Conservation (phyloP, 1,139 yeast species). For the Casaregolazyma lundiana region DNA sequence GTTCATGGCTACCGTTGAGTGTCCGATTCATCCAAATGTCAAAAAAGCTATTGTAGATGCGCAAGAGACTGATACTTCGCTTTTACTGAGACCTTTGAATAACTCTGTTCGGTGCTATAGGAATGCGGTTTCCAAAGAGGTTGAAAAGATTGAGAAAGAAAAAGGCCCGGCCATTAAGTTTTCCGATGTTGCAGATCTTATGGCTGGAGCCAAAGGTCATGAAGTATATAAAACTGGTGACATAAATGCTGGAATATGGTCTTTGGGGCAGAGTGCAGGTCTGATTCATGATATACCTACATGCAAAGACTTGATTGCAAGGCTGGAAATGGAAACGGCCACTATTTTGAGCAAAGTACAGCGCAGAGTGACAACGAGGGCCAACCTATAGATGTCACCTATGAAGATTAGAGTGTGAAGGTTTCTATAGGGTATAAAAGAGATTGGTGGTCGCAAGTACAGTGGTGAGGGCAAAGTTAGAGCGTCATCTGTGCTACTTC, state of each 20-base stretch:
- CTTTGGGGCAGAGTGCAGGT: conserved; percentile 32
- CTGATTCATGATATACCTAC: conserved; percentile 31
- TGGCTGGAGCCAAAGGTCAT: conserved; percentile 32
- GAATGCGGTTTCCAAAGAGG: conserved; percentile 31
- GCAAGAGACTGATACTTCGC: conserved; percentile 31
- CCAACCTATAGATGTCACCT: too few species aligned
- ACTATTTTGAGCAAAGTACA: conserved; percentile 12
- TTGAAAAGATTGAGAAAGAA: conserved; percentile 28
- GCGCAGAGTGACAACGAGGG: not conserved
- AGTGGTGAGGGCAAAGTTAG: too few species aligned
- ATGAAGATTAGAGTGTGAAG: too few species aligned
- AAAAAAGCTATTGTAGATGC: conserved; percentile 32
- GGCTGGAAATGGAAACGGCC: conserved; percentile 25
- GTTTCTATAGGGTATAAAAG: too few species aligned
- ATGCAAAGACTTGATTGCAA: conserved; percentile 27
- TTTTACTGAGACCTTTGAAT: conserved; percentile 30
- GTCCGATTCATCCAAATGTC: conserved; percentile 33
- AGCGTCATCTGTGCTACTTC: too few species aligned
- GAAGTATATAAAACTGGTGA: conserved; percentile 32
- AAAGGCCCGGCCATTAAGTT: conserved; percentile 24
- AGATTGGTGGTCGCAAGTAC: too few species aligned
- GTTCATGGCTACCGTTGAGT: conserved; percentile 33
- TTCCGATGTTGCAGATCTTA: conserved; percentile 27
- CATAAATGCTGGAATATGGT: conserved; percentile 34
- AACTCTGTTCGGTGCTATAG: conserved; percentile 34